A percentile compares a stretch with the other conserved stretches of the same genome.
phyloP scores from a whole-genome alignment of 805 yeast species.

The Candida anglica region DNA sequence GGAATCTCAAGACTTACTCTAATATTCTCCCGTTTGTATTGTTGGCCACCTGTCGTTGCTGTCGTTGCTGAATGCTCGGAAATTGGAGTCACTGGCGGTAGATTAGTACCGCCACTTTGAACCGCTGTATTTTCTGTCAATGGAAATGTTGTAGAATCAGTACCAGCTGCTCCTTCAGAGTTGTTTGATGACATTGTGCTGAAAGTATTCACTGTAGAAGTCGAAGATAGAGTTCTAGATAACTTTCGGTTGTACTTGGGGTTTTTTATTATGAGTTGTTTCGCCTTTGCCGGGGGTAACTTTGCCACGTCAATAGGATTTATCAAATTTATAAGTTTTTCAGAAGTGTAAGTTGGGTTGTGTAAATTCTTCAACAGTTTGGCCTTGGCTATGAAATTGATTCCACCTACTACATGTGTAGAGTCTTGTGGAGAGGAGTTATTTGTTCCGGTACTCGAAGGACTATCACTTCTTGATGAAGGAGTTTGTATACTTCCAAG shows the following conservation, averaged over 20 bases:
- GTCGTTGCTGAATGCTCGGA: background rate
- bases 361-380: slow-evolving; percentile 21
- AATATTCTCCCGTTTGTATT: slow-evolving; percentile 22
- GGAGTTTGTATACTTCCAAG: slow-evolving; percentile 1
- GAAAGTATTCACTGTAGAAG: slow-evolving; percentile 29
- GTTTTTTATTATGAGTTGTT: slow-evolving; percentile 58
- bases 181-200: slow-evolving; percentile 28
- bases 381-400: slow-evolving; percentile 16
- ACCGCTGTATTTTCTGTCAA: no score
- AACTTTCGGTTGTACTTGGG: slow-evolving; percentile 28
- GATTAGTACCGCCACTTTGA: no score
- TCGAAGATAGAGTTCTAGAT: slow-evolving; percentile 32
- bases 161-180: slow-evolving; percentile 14
- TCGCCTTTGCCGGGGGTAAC: slow-evolving; percentile 65
- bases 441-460: slow-evolving; percentile 3
- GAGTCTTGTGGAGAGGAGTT: background rate
- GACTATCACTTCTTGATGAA: slow-evolving; percentile 10
- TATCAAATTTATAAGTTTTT: slow-evolving; percentile 54
- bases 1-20: slow-evolving; percentile 38
- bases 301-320: slow-evolving; percentile 72
- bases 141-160: no score
- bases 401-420: slow-evolving; percentile 5
- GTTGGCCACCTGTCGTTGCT: background rate
- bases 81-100: slow-evolving; percentile 2
- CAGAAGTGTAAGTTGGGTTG: slow-evolving; percentile 41